Evolutionary conservation across 176 grass and related monocot genomes (phyloP).

Genomic region (Poa pratensis): DNA sequence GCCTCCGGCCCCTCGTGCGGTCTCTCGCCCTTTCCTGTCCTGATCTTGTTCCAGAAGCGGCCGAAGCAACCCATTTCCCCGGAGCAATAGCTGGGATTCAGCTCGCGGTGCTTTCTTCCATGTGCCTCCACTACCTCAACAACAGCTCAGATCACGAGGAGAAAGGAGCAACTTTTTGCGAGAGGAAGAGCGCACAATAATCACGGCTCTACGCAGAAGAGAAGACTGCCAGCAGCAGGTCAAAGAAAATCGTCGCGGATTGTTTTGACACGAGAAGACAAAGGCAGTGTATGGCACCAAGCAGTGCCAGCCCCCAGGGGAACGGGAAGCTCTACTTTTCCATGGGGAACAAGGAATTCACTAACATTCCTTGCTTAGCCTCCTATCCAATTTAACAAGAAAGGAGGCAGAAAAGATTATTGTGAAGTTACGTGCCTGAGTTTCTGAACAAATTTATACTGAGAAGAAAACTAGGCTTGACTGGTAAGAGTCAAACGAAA

Average conservation of each 20-base stretch:
- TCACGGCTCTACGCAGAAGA: not conserved
- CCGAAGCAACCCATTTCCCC: slow-evolving; percentile 49
- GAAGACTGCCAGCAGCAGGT: not conserved
- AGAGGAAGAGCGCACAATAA: not conserved
- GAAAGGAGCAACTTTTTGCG: slow-evolving; percentile 1
- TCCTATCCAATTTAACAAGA: not conserved
- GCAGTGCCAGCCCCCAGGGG: not conserved
- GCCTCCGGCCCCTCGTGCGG: not conserved
- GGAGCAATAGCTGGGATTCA: not conserved
- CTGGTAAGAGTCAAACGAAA: slow-evolving; percentile 43
- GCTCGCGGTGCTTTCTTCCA: slow-evolving; percentile 8
- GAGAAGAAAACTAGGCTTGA: not conserved
- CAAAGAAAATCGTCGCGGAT: slow-evolving; percentile 7
- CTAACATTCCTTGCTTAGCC: not conserved
- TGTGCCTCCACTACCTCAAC: not conserved
- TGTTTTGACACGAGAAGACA: not conserved
- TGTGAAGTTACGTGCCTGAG: slow-evolving; percentile 16
- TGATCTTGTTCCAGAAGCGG: slow-evolving; percentile 29
- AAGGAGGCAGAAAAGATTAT: not conserved
- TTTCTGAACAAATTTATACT: not conserved
- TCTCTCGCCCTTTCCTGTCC: slow-evolving; percentile 11
- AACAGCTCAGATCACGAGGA: not conserved
- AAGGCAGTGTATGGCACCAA: not conserved
- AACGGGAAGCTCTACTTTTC: no score
- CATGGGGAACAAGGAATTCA: slow-evolving; percentile 21